Evolutionary conservation across 257 asterid genomes (phyloP).

Genomic region (Lantana camara): DNA sequence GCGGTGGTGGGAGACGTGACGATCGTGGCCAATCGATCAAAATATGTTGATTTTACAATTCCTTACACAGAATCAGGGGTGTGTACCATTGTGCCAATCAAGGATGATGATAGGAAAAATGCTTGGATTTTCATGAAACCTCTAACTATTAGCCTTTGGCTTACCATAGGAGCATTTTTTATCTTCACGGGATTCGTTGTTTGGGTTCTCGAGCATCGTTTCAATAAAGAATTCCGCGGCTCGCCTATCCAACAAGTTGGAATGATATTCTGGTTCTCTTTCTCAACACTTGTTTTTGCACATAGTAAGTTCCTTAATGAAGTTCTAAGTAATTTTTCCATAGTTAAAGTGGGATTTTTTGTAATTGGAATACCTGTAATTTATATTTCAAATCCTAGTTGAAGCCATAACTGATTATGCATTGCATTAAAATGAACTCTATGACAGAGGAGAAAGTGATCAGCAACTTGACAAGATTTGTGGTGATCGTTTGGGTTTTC

Average conservation of each 20-base stretch:
- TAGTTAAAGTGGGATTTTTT: too few relatives aligned
- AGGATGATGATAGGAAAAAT: slow-evolving; percentile 37
- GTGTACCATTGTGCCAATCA: slow-evolving; percentile 34
- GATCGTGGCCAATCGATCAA: slow-evolving; percentile 35
- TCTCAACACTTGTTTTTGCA: slow-evolving; percentile 60
- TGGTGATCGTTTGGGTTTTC: slow-evolving; percentile 55
- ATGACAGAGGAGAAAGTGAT: slow-evolving; percentile 54
- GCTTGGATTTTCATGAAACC: slow-evolving; percentile 63
- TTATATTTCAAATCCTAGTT: background rate
- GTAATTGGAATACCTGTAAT: too few relatives aligned
- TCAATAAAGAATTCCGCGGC: slow-evolving; percentile 50
- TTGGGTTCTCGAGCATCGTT: slow-evolving; percentile 59
- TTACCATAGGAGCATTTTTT: slow-evolving; percentile 46
- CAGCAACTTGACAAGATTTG: slow-evolving; percentile 55
- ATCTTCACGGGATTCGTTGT: slow-evolving; percentile 50
- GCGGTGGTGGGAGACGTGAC: slow-evolving; percentile 50
- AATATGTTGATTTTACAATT: slow-evolving; percentile 41
- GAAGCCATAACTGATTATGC: background rate
- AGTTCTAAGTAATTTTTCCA: too few relatives aligned
- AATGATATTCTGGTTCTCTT: slow-evolving; percentile 55
- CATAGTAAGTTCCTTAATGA: slow-evolving; percentile 41
- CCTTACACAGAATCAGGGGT: slow-evolving; percentile 47
- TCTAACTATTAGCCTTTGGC: slow-evolving; percentile 43
- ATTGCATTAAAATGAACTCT: background rate
- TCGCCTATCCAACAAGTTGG: slow-evolving; percentile 48